Base-by-base conservation (phyloP, 345 rosid species). In the Mangifera indica region DNA sequence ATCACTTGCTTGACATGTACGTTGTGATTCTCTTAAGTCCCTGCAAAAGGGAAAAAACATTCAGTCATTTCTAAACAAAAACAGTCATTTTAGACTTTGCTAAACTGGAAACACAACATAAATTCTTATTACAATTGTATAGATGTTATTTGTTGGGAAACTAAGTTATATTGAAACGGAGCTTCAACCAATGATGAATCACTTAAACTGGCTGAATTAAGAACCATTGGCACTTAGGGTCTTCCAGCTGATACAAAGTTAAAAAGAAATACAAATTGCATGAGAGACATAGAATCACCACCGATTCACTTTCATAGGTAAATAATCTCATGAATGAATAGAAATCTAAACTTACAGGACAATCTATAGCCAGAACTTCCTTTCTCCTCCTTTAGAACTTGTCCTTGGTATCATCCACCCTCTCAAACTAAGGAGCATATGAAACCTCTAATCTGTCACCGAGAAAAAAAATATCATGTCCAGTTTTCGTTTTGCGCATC, bases 401-500 rank as follows among this genome's bases (percentile, higher is more conserved):
- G 51, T 87, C 90, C 79, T 77, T 84, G 11, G 98, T 88, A 78
- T 92, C 99, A 44, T 66, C 54, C 3, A 89, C 72, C 66, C 80
- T 87, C 80, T 95, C 98, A 65, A 86, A 95, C 6, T 89, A 85
- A 26, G 96, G 84, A 75, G 97, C 98, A 86, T 91, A 91, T 0
- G 87, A 82, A 63, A 95, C 87, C 71, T 88, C 87, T 65, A 95
- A 78, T 56, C 77, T 80, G 62, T 91, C 87, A 69, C 97, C 96
- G 63, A 91, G 76, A 81, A 92, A 95, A 29, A 73, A 84, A 74
- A 76, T 86, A 80, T 88, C n/a, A n/a, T 96, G 58, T 95, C 99
- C 85, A 95, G 71, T 72, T 89, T 95, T 81, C 89, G 85, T 80
- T 92, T 95, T 0, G 98, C 98, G 85, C 89, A 91, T 85, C 99